A percentile compares a stretch with the other conserved stretches of the same genome.
Evolutionary conservation across 305 asterid genomes (phyloP).

Genomic region (Fraxinus albicans): DNA sequence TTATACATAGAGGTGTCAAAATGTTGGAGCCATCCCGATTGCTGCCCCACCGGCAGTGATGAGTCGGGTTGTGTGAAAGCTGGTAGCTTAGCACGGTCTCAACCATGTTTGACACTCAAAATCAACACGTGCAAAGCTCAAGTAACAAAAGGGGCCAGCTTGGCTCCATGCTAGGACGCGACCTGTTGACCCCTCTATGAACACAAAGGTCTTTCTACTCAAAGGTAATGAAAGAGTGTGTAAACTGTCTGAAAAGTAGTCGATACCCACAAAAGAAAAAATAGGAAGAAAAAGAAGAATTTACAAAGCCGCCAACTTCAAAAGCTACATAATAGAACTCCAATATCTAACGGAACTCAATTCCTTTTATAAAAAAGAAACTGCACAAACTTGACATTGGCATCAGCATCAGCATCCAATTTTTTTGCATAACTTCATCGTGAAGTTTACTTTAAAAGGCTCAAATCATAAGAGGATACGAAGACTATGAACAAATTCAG

Average conservation of each 20-base stretch:
- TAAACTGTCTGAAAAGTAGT: not conserved
- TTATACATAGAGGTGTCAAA: not conserved
- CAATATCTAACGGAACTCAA: not conserved
- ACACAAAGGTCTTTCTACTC: not conserved
- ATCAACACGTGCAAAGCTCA: not conserved
- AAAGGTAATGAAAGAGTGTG: not conserved
- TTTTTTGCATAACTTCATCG: not conserved
- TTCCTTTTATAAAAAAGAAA: not conserved
- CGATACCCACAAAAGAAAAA: not conserved
- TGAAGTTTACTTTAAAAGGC: not conserved
- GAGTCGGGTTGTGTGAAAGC: not conserved
- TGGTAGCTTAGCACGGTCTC: not conserved
- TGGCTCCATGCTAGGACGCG: not conserved
- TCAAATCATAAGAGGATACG: slow-evolving; percentile 1
- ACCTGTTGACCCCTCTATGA: not conserved
- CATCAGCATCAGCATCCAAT: not conserved
- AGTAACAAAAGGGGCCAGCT: not conserved
- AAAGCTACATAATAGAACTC: not conserved
- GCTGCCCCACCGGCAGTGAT: not conserved
- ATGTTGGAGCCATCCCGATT: not conserved
- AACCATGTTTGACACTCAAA: not conserved
- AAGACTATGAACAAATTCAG: not conserved
- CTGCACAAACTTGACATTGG: not conserved
- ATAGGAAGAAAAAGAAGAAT: not conserved
- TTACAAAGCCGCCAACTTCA: not conserved